Evolutionary conservation across 2,329 filamentous ascomycete genomes (phyloP), one percentile per base, ranked within the genome.

Genomic region (Daldinia sp.): DNA sequence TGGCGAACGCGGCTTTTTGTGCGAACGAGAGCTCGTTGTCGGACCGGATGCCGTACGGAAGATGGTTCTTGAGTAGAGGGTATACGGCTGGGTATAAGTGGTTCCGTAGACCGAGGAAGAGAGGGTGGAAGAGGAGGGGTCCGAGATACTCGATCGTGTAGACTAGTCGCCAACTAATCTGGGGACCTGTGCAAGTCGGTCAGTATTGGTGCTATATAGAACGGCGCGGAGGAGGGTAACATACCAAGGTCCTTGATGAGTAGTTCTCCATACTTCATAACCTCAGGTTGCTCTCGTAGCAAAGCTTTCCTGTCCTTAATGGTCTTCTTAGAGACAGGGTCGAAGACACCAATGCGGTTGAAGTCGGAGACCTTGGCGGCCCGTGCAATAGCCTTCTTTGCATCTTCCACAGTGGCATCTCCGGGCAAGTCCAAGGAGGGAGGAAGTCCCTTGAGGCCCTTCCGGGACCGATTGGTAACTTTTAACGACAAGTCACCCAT

Each of bases 91-190:
- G 82, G 80, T 93, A 93, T 71, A 93, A 81, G 76, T 90, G 88
- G 21, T 90, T 87, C 49, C 93, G 91, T 57, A 91, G 81, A 70
- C 85, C 88, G 77, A 93, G 81, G 76, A 90, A 83, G 71, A 92
- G 82, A 43, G 87, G 86, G 81, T 97, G 94, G 80, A 98, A 91
- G 73, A 97, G 79, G 72, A 98, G 85, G 4, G 95, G 95, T 3
- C 95, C 95, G 68, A 95, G 80, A 78, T 99, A 99, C 80, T 99
- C 95, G 81, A 97, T 89, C 66, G 97, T 81, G 83, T 94, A 99
- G 77, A 98, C 94, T 63, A 92, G 95, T 68, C 88, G 89, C 95
- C 95, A 99, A 66, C 87, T 88, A 58, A 97, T 90, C 78, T 99
- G 95, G 49, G 89, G 87, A 13, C 95, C 93, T 96, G 61, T 32